phyloP scores from a whole-genome alignment of 2,329 filamentous ascomycete genomes.

The Pseudophaeomoniella oleicola region DNA sequence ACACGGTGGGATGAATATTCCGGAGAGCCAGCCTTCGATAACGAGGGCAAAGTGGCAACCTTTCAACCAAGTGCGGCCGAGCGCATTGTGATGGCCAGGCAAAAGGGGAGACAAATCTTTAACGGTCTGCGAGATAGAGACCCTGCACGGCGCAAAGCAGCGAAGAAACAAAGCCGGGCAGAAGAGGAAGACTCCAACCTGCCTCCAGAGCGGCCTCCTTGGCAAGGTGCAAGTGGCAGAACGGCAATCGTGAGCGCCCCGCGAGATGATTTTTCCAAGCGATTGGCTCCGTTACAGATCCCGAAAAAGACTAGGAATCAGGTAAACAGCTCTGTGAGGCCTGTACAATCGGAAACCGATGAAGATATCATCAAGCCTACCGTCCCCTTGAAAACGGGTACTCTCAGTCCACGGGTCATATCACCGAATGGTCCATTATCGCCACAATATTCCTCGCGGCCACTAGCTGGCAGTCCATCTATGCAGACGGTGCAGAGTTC shows the following conservation, averaged over 20 bases:
- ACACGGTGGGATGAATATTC: constrained; percentile 52
- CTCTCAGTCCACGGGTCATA: constrained; percentile 16
- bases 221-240: constrained; percentile 61
- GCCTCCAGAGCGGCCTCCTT: constrained; percentile 37
- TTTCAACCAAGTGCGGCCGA: constrained; percentile 14
- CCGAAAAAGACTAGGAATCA: constrained; percentile 9
- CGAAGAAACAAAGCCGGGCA: constrained; percentile 19
- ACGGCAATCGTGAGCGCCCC: constrained; percentile 49
- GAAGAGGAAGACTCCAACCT: constrained; percentile 28
- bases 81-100: constrained; percentile 16
- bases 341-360: constrained; percentile 5
- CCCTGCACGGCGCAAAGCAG: constrained; percentile 16
- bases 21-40: constrained; percentile 47
- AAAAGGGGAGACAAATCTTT: constrained; percentile 21
- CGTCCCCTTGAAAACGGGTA: constrained; percentile 26
- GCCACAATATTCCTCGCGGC: not conserved
- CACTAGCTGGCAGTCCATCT: not conserved
- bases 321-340: constrained; percentile 8
- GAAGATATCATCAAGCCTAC: constrained; percentile 26
- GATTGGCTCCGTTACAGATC: constrained; percentile 15
- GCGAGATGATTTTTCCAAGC: constrained; percentile 41
- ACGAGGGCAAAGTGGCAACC: constrained; percentile 30
- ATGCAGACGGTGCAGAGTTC: not conserved
- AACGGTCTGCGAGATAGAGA: constrained; percentile 16
- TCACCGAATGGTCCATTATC: constrained; percentile 3